Percentiles rank a stretch among this genome's conserved stretches.
These are phyloP conservation scores for Graphilbum fragrans DNA, from an alignment of 2,329 filamentous ascomycete species.

Conservation along the genomic window DNA sequence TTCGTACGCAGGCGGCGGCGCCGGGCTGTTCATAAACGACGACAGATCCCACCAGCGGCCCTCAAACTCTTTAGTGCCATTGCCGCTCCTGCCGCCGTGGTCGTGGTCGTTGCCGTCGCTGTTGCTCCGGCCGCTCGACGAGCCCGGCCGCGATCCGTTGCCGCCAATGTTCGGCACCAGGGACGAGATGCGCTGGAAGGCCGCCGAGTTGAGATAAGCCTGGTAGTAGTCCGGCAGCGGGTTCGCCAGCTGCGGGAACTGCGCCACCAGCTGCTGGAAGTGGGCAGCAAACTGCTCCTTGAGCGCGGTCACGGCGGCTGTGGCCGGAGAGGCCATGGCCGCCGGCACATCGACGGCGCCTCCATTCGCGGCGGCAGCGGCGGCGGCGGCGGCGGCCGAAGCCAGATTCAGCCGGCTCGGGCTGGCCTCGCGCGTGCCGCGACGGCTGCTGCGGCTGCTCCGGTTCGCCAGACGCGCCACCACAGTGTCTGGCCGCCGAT, in stretches of 20 bases:
- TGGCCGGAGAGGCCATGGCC: constrained; percentile 40
- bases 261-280: constrained; percentile 59
- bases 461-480: not conserved
- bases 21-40: constrained; percentile 35
- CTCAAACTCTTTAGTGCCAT: constrained; percentile 30
- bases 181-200: constrained; percentile 61
- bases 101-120: constrained; percentile 25
- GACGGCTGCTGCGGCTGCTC: not conserved
- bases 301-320: constrained; percentile 55
- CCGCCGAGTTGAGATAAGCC: constrained; percentile 43
- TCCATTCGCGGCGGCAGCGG: constrained; percentile 11
- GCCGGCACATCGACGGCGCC: constrained; percentile 17
- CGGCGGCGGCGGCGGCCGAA: constrained; percentile 6
- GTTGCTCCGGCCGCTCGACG: constrained; percentile 28
- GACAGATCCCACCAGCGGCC: constrained; percentile 57
- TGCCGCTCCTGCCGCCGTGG: constrained; percentile 27
- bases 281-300: constrained; percentile 63
- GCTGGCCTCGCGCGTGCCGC: constrained; percentile 2
- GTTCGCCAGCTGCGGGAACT: constrained; percentile 38
- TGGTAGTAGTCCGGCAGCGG: constrained; percentile 53
- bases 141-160: not conserved
- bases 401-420: not conserved
- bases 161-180: constrained; percentile 54
- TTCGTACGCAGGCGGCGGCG: constrained; percentile 62
- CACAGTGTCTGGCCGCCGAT: constrained; percentile 6